Evolutionary conservation across 2,329 filamentous ascomycete species (phyloP).

Genomic region (Aulographum hederae): DNA sequence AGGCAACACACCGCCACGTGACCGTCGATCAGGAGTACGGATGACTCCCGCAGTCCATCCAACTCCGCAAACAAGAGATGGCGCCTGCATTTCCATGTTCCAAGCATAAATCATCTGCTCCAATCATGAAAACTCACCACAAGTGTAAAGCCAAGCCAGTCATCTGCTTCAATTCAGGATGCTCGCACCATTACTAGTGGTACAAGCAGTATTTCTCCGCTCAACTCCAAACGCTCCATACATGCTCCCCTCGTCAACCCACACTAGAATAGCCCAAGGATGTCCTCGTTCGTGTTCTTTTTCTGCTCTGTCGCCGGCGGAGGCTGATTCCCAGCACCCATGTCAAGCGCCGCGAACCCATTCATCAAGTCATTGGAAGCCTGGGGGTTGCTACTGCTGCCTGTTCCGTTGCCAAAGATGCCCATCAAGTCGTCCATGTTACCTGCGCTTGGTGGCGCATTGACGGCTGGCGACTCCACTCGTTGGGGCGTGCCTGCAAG

Average conservation of each 20-base stretch:
- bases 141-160: too few species aligned
- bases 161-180: too few species aligned
- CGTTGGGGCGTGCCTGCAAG: constrained; percentile 49
- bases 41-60: too few species aligned
- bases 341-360: constrained; percentile 66
- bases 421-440: constrained; percentile 69
- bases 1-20: too few species aligned
- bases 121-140: too few species aligned
- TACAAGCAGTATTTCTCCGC: too few species aligned
- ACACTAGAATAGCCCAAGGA: constrained; percentile 34
- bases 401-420: constrained; percentile 36
- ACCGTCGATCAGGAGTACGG: too few species aligned
- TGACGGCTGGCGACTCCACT: constrained; percentile 19
- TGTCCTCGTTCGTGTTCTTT: constrained; percentile 37
- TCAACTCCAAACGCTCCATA: neutral
- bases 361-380: constrained; percentile 46
- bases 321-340: constrained; percentile 48
- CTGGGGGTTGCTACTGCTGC: constrained; percentile 9
- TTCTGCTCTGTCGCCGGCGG: constrained; percentile 46
- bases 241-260: neutral
- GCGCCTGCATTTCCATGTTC: too few species aligned
- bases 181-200: too few species aligned
- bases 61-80: too few species aligned
- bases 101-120: too few species aligned
- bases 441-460: constrained; percentile 17